Evolutionary conservation across 257 asterid species (phyloP).

Genomic region (Coffea eugenioides): DNA sequence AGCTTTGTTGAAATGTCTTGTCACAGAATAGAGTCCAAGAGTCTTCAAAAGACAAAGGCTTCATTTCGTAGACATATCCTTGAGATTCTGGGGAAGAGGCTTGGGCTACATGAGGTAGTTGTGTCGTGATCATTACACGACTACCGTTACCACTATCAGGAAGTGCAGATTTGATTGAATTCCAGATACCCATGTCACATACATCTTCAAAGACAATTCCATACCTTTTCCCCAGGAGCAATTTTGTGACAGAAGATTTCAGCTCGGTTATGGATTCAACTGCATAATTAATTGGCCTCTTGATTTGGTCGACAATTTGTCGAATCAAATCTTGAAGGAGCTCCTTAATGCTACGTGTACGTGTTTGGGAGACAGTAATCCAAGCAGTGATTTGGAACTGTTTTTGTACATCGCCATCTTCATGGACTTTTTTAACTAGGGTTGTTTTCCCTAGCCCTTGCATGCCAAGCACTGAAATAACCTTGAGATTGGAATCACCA

Average conservation of each 20-base stretch:
- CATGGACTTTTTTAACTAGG: constrained; percentile 23
- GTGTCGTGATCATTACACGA: constrained; percentile 25
- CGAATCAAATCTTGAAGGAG: constrained; percentile 14
- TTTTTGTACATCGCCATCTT: constrained; percentile 18
- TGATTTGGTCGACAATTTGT: constrained; percentile 2
- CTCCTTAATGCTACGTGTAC: constrained; percentile 1
- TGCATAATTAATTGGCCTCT: neutral
- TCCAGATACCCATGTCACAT: constrained; percentile 17
- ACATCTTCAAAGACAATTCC: constrained; percentile 31
- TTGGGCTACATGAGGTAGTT: constrained; percentile 11
- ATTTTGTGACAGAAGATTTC: constrained; percentile 1
- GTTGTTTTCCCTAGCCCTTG: constrained; percentile 39
- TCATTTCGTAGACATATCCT: constrained; percentile 14
- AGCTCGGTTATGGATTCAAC: constrained; percentile 9
- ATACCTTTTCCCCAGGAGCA: constrained; percentile 14
- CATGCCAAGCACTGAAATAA: constrained; percentile 29
- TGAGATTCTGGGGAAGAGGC: constrained; percentile 10
- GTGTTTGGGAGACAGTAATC: constrained; percentile 13
- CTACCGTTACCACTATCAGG: constrained; percentile 20
- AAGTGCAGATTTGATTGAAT: constrained; percentile 16
- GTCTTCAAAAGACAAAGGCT: constrained; percentile 21
- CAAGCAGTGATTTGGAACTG: constrained; percentile 19
- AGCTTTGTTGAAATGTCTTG: neutral
- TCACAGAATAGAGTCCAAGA: constrained; percentile 21
- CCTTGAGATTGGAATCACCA: constrained; percentile 10